Percentiles rank a stretch among this genome's conserved stretches.
Conservation (phyloP, 2,329 filamentous ascomycete species). For the Neurospora sp. region DNA sequence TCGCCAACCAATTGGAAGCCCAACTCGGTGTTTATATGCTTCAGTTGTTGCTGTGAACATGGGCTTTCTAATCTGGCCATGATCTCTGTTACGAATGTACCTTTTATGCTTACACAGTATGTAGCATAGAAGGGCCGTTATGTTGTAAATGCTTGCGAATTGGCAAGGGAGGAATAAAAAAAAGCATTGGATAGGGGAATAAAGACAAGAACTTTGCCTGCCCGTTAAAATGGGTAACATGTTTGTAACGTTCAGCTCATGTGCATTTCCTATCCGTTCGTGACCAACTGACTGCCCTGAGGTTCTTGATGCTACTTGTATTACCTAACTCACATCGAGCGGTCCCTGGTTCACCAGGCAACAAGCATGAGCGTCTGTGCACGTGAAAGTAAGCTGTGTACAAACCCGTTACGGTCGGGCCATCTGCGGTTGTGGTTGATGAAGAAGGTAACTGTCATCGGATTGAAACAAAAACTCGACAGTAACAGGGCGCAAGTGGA, state of each 20-base stretch:
- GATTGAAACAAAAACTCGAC: neutral
- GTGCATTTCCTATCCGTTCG: neutral
- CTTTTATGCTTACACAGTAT: neutral
- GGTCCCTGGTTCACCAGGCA: neutral
- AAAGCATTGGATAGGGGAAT: neutral
- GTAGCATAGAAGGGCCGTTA: neutral
- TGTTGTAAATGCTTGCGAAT: no score
- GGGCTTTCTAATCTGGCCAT: neutral
- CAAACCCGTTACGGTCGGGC: neutral
- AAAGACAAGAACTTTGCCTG: neutral
- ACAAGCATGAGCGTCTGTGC: neutral
- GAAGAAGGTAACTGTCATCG: neutral
- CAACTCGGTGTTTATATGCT: neutral
- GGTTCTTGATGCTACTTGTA: neutral
- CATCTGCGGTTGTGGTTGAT: neutral
- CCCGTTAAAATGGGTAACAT: neutral
- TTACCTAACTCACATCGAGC: neutral
- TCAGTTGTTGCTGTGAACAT: neutral
- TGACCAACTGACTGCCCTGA: neutral
- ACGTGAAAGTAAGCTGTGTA: neutral
- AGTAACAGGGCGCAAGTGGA: neutral
- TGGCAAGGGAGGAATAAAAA: neutral
- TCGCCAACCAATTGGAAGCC: neutral
- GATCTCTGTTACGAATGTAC: neutral
- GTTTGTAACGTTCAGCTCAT: neutral